Percentiles rank a stretch among this genome's conserved stretches.
Evolutionary conservation across 2,329 filamentous ascomycete species (phyloP).

Genomic region (Pseudocercospora pini-densiflorae): DNA sequence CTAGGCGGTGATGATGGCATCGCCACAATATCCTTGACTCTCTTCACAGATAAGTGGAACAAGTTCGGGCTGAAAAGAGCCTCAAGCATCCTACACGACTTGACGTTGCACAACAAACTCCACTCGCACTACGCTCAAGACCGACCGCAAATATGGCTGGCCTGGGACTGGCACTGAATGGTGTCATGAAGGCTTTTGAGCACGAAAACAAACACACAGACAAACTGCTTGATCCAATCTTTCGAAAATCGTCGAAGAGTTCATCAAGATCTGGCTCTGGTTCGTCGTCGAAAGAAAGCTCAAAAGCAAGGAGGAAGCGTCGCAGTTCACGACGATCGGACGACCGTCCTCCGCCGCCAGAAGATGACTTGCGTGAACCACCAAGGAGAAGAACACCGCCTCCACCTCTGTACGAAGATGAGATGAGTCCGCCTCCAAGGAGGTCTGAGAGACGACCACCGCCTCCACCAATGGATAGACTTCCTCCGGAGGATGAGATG

Average conservation of each 20-base stretch:
- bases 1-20: background rate
- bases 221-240: slow-evolving; percentile 15
- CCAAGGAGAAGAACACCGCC: background rate
- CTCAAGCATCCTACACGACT: background rate
- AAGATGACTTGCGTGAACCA: background rate
- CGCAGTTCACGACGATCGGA: background rate
- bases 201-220: slow-evolving; percentile 17
- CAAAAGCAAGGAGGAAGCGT: background rate
- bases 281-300: background rate
- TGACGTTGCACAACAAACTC: background rate
- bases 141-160: slow-evolving; percentile 11
- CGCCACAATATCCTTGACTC: background rate
- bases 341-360: background rate
- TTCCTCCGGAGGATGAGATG: background rate
- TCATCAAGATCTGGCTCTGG: background rate
- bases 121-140: background rate
- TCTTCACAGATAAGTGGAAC: background rate
- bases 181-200: slow-evolving; percentile 14
- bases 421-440: background rate
- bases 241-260: background rate
- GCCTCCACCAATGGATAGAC: background rate
- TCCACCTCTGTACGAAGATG: background rate
- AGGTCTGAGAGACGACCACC: background rate
- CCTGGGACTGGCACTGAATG: slow-evolving; percentile 11
- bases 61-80: background rate